Evolutionary conservation across 805 yeast genomes (phyloP).

Genomic region (Kazachstania africana): DNA sequence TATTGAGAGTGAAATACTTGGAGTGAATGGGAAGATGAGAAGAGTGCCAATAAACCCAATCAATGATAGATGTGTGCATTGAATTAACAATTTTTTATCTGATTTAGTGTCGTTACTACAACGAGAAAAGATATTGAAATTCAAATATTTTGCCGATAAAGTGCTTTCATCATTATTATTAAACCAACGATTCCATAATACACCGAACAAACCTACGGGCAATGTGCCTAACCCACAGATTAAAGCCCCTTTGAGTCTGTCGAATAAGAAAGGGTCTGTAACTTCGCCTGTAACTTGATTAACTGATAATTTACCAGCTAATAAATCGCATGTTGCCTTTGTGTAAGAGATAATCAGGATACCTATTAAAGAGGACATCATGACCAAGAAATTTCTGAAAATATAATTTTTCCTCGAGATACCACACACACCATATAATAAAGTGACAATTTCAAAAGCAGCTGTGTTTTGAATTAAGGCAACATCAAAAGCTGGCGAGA

Average conservation of each 20-base stretch:
- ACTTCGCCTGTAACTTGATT: constrained; percentile 26
- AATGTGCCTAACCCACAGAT: constrained; percentile 25
- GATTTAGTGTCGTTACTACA: constrained; percentile 19
- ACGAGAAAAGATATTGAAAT: constrained; percentile 21
- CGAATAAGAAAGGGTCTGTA: constrained; percentile 25
- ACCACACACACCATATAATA: constrained; percentile 23
- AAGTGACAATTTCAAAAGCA: constrained; percentile 24
- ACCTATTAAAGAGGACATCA: constrained; percentile 20
- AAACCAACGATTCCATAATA: constrained; percentile 23
- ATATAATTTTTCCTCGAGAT: constrained; percentile 17
- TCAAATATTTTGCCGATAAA: constrained; percentile 12
- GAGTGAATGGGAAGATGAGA: constrained; percentile 15
- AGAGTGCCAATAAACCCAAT: constrained; percentile 17
- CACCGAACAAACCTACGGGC: constrained; percentile 22
- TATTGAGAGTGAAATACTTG: constrained; percentile 3
- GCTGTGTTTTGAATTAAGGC: constrained; percentile 23
- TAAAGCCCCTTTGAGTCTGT: constrained; percentile 24
- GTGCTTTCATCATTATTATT: neutral
- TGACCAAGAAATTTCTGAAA: constrained; percentile 17
- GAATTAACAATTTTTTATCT: constrained; percentile 5
- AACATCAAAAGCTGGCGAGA: constrained; percentile 24
- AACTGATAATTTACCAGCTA: constrained; percentile 23
- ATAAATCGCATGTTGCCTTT: constrained; percentile 23
- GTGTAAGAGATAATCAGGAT: constrained; percentile 23
- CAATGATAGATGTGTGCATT: constrained; percentile 8